A percentile compares a stretch with the other conserved stretches of the same genome.
phyloP scores from a whole-genome alignment of 768 basidiomycete species.

The Rhodotorula taiwanensis region DNA sequence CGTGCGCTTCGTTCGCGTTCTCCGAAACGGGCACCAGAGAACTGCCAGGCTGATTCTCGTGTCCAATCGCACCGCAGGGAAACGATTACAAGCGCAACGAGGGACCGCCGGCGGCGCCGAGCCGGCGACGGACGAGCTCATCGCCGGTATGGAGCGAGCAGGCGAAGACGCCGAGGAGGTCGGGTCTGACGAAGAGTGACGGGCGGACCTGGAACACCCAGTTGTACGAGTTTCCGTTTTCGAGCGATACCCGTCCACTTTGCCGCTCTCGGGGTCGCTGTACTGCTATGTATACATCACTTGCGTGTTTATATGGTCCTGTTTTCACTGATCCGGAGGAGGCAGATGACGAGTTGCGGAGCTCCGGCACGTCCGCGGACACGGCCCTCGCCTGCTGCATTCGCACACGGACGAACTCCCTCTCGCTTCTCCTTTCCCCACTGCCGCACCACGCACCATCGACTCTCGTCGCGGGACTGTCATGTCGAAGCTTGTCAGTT shows the following conservation, averaged over 20 bases:
- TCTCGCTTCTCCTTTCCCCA: neutral
- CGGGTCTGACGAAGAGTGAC: conserved; percentile 19
- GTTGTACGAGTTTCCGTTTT: neutral
- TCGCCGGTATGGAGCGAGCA: conserved; percentile 22
- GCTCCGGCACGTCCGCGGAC: neutral
- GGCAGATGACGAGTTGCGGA: too few relatives aligned
- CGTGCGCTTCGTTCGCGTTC: conserved; percentile 56
- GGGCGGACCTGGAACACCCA: too few relatives aligned
- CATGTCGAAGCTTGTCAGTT: neutral
- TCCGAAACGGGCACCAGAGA: too few relatives aligned
- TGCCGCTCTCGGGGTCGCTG: too few relatives aligned
- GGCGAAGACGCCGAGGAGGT: conserved; percentile 4
- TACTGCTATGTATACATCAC: too few relatives aligned
- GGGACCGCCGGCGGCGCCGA: conserved; percentile 2
- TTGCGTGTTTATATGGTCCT: too few relatives aligned
- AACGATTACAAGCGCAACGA: conserved; percentile 33
- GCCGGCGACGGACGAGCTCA: conserved; percentile 21
- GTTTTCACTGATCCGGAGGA: too few relatives aligned
- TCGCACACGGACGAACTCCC: too few relatives aligned
- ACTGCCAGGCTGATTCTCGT: neutral
- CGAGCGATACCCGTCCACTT: too few relatives aligned
- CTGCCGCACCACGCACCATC: neutral
- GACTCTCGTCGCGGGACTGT: neutral
- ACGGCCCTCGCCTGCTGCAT: neutral
- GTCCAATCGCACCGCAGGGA: neutral